Percentiles rank a stretch among this genome's conserved stretches.
Conservation (phyloP, 2,329 filamentous ascomycete species). For the Pyrenophora teres region DNA sequence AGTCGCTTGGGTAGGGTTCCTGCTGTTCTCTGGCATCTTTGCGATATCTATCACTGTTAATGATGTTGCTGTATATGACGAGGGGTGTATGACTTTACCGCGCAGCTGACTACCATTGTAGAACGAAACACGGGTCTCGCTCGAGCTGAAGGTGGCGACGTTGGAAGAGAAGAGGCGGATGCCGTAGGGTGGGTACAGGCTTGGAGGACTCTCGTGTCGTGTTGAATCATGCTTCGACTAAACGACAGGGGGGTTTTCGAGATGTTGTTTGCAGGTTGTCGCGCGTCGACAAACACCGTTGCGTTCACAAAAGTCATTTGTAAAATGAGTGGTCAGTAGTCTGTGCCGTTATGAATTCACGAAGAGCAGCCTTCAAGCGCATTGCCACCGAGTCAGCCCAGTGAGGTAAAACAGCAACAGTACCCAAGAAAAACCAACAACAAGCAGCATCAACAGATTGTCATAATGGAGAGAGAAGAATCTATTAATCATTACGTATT, state of each 20-base stretch:
- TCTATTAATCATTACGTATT: background rate
- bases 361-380: no score
- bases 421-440: no score
- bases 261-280: background rate
- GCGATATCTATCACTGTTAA: slow-evolving; percentile 8
- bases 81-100: background rate
- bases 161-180: background rate
- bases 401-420: no score
- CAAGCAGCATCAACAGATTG: no score
- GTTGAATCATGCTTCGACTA: background rate
- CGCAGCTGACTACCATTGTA: background rate
- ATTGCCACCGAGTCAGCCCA: no score
- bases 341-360: no score
- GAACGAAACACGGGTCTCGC: background rate
- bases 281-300: no score
- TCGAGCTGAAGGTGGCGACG: background rate
- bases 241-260: background rate
- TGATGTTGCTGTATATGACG: background rate
- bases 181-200: background rate
- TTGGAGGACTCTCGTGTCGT: background rate
- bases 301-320: no score
- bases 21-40: slow-evolving; percentile 1
- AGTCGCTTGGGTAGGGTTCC: background rate
- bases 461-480: no score
- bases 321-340: no score